Base-by-base conservation (phyloP, 371 early-diverging fungal genomes). In the Capniomyces stellatus region DNA sequence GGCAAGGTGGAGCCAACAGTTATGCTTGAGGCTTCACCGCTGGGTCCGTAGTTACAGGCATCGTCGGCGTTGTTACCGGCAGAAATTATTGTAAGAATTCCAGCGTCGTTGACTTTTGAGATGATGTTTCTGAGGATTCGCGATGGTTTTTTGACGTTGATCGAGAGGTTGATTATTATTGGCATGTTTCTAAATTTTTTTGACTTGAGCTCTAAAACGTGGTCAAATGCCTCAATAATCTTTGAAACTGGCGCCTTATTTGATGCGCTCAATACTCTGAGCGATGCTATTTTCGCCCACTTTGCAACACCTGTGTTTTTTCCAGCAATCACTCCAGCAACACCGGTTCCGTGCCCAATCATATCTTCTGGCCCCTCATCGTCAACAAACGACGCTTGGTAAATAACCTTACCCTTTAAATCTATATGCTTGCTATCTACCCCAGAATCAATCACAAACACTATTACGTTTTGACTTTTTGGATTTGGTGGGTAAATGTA, bases 241-340 rank as follows among this genome's bases (percentile, higher is more conserved):
- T 54, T 64, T 12, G 55, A 51, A 51, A 55, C 62, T 29, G 68
- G 30, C 1, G 72, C 75, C 28, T 57, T 54, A 31, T 73, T 71
- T 3, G 47, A 39, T 49, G 55, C 49, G 46, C 64, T 62, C 23
- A 82, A 58, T 23, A 79, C 79, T 63, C 75, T 79, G 18, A 82
- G 73, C 28, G 72, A 75, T 43, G 77, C 67, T 28, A 81, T 47
- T 1, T 31, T 67, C 18, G 74, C 74, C 30, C 76, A 66, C 55
- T 81, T 82, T 18, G 79, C 77, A 13, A 82, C 75, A n/a, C 83
- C 82, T 50, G 65, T 68, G 18, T 24, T 54, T 22, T 54, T 58
- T n/a, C 79, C 78, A 25, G 64, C 76, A 46, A 82, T 73, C 28
- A 71, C 72, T 42, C 78, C 78, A 13, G 81, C 69, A 24, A 73